These are phyloP conservation scores for Fusarium multiceps DNA, from an alignment of 2,329 filamentous ascomycete genomes.

Conservation along the genomic window DNA sequence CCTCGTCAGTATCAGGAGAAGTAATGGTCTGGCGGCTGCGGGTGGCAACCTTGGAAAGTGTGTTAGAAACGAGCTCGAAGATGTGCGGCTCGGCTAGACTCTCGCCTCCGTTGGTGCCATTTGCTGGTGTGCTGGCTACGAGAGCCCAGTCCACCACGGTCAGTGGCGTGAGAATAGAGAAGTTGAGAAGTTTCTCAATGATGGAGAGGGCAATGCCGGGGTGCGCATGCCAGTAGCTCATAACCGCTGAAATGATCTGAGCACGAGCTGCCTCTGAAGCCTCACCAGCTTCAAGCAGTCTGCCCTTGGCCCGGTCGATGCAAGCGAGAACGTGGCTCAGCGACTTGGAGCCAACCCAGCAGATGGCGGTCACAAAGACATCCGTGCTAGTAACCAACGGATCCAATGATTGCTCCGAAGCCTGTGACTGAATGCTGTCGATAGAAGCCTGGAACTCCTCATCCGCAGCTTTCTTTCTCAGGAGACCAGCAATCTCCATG, in stretches of 20 bases:
- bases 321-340: slow-evolving; percentile 95
- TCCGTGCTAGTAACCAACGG: slow-evolving; percentile 89
- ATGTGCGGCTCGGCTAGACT: slow-evolving; percentile 79
- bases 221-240: slow-evolving; percentile 93
- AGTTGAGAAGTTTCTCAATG: slow-evolving; percentile 96
- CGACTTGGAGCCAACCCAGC: slow-evolving; percentile 93
- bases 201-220: slow-evolving; percentile 93
- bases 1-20: slow-evolving; percentile 70
- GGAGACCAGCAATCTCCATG: slow-evolving; percentile 80
- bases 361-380: slow-evolving; percentile 92
- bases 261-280: slow-evolving; percentile 79
- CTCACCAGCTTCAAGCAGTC: slow-evolving; percentile 81
- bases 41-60: slow-evolving; percentile 88
- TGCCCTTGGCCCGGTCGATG: slow-evolving; percentile 93
- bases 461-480: slow-evolving; percentile 86
- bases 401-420: slow-evolving; percentile 76
- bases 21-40: slow-evolving; percentile 84
- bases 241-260: slow-evolving; percentile 91
- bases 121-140: slow-evolving; percentile 64
- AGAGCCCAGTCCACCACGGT: slow-evolving; percentile 93
- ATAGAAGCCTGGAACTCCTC: slow-evolving; percentile 88
- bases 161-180: slow-evolving; percentile 88
- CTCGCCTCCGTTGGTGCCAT: slow-evolving; percentile 65
- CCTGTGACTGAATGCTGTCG: slow-evolving; percentile 82
- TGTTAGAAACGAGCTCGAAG: slow-evolving; percentile 90